phyloP scores from a whole-genome alignment of 345 rosid genomes.

The Jatropha curcas region DNA sequence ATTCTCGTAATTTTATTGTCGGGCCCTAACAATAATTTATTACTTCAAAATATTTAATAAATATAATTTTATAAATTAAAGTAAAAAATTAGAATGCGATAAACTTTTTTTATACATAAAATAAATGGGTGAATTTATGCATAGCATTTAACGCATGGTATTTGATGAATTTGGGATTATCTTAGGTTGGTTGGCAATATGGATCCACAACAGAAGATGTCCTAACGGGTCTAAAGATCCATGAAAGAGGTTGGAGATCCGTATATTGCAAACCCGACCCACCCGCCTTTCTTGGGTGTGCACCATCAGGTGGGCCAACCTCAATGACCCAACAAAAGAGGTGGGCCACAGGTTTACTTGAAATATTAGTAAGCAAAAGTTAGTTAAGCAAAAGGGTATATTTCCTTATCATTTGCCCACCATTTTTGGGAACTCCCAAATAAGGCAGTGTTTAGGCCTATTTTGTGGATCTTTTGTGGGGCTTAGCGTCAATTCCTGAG shows the following conservation, averaged over 20 bases:
- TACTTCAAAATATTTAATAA: no score
- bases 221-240: conserved; percentile 53
- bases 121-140: no score
- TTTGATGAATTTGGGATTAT: background rate
- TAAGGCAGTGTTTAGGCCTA: conserved; percentile 54
- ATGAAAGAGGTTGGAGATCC: conserved; percentile 57
- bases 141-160: no score
- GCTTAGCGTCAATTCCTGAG: conserved; percentile 53
- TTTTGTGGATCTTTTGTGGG: conserved; percentile 35
- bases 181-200: conserved; percentile 63
- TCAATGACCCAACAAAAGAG: conserved; percentile 55
- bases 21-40: no score
- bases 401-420: conserved; percentile 41
- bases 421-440: conserved; percentile 35
- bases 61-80: no score
- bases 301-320: conserved; percentile 40
- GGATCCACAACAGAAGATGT: conserved; percentile 60
- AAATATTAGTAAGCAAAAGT: conserved; percentile 39
- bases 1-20: no score
- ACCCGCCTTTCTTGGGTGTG: conserved; percentile 59
- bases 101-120: no score
- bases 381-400: no score
- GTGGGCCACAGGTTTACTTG: conserved; percentile 66
- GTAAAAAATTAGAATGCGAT: no score
- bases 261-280: conserved; percentile 30